Conservation (phyloP, 441 rosid species). For the Manihot esculenta region DNA sequence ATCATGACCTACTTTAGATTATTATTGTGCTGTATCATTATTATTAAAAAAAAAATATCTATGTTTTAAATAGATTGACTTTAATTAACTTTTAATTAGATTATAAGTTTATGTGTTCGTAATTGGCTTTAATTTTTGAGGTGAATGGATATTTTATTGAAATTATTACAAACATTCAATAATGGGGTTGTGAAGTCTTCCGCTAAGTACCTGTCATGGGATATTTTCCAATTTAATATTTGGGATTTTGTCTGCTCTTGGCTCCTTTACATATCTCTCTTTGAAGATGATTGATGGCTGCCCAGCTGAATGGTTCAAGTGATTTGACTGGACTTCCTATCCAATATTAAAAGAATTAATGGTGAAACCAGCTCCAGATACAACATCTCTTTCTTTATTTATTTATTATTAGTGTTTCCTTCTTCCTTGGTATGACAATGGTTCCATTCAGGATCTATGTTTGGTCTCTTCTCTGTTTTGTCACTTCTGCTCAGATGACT, state of each 20-base stretch:
- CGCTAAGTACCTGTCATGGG: too few relatives aligned
- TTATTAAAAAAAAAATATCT: too few relatives aligned
- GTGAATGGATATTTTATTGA: too few relatives aligned
- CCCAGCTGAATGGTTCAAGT: neutral
- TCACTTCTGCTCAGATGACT: constrained; percentile 23
- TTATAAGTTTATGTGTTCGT: too few relatives aligned
- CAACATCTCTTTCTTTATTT: neutral
- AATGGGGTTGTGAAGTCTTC: too few relatives aligned
- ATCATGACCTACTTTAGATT: too few relatives aligned
- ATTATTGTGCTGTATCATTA: too few relatives aligned
- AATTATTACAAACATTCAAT: too few relatives aligned
- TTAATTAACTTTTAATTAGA: too few relatives aligned
- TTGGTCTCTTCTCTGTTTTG: constrained; percentile 12
- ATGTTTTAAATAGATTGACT: too few relatives aligned
- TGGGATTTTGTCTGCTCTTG: neutral
- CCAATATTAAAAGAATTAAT: neutral
- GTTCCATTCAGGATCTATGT: neutral
- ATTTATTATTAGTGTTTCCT: neutral
- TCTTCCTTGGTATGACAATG: neutral
- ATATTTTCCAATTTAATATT: neutral
- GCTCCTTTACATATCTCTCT: neutral
- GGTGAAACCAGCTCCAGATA: neutral
- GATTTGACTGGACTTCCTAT: neutral
- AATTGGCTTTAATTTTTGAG: too few relatives aligned
- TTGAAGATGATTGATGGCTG: neutral